phyloP scores from a whole-genome alignment of 148 eudicot genomes.

The Rhododendron griersonianum region DNA sequence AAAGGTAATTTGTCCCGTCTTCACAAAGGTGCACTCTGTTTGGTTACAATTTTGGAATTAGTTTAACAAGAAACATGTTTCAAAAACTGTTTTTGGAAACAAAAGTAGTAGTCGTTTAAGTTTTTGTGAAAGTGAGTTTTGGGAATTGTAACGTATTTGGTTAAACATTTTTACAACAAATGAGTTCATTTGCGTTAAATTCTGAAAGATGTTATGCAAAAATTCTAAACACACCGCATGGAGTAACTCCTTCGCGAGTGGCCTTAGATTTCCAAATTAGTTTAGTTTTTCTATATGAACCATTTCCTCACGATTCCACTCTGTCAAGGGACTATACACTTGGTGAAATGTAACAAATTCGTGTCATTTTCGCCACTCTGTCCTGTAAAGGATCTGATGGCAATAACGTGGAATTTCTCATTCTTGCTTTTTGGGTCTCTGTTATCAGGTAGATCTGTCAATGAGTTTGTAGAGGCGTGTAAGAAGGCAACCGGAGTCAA shows the following conservation, averaged over 20 bases:
- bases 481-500: constrained; percentile 42
- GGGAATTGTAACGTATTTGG: background rate
- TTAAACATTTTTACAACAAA: background rate
- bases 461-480: constrained; percentile 53
- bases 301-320: background rate
- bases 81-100: background rate
- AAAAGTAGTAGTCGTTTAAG: background rate
- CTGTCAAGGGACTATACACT: background rate
- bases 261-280: background rate
- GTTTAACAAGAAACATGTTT: background rate
- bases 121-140: background rate
- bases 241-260: background rate
- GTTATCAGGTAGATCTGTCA: constrained; percentile 43
- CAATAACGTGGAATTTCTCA: background rate
- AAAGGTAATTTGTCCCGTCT: constrained; percentile 40
- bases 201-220: too few species aligned
- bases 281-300: background rate
- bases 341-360: background rate
- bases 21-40: background rate
- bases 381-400: background rate
- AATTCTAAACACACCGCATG: background rate
- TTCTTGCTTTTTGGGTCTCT: background rate
- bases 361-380: background rate
- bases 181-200: background rate
- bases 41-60: background rate